Conservation (phyloP, 495 filamentous ascomycete genomes). For the Articulospora tetracladia region DNA sequence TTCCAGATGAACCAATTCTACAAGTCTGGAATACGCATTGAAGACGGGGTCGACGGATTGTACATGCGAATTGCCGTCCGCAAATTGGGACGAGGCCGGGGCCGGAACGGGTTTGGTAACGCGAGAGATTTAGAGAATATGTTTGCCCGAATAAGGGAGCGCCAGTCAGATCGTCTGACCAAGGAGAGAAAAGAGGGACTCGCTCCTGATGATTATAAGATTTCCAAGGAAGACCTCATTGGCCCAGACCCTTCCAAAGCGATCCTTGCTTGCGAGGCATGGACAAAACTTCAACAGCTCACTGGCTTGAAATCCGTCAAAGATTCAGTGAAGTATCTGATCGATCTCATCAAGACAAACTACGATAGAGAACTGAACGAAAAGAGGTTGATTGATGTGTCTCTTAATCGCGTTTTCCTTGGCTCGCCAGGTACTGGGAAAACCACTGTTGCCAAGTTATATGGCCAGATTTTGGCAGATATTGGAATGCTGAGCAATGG, state of each 20-base stretch:
- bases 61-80: constrained; percentile 54
- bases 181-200: constrained; percentile 30
- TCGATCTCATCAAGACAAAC: constrained; percentile 58
- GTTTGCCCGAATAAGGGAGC: constrained; percentile 41
- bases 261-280: constrained; percentile 41
- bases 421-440: constrained; percentile 74
- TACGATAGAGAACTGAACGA: constrained; percentile 61
- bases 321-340: constrained; percentile 47
- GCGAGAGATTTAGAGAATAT: constrained; percentile 56
- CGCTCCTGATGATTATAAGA: constrained; percentile 29
- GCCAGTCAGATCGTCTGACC: constrained; percentile 50
- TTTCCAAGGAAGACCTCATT: constrained; percentile 54
- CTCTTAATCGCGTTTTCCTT: constrained; percentile 66
- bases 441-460: constrained; percentile 72
- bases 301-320: constrained; percentile 64
- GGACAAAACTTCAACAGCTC: constrained; percentile 52
- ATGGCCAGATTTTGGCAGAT: constrained; percentile 60
- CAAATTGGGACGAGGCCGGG: constrained; percentile 50
- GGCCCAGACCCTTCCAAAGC: constrained; percentile 54
- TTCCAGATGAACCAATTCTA: constrained; percentile 31
- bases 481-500: constrained; percentile 58
- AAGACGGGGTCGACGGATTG: constrained; percentile 50
- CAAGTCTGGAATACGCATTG: constrained; percentile 43
- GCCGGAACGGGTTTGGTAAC: constrained; percentile 58
- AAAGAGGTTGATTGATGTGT: constrained; percentile 49